A percentile compares a stretch with the other conserved stretches of the same genome.
phyloP scores from a whole-genome alignment of 768 basidiomycete species.

The Leccinum pellstonianum region DNA sequence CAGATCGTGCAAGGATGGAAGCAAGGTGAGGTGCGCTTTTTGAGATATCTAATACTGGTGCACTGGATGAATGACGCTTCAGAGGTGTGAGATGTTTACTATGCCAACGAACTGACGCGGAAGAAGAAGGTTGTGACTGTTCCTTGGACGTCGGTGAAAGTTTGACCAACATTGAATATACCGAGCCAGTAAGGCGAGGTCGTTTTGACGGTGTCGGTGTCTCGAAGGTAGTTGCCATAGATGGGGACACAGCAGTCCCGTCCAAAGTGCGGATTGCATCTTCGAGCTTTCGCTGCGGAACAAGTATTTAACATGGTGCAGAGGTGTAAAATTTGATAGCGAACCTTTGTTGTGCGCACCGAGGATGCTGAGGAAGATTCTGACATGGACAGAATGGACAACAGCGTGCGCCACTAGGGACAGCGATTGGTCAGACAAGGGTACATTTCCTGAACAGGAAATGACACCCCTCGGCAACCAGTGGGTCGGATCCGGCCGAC shows the following conservation, averaged over 20 bases:
- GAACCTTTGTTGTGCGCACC: constrained; percentile 46
- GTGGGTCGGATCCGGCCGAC: no score
- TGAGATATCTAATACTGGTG: constrained; percentile 34
- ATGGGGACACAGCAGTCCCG: constrained; percentile 49
- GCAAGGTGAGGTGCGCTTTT: constrained; percentile 69
- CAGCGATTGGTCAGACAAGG: neutral
- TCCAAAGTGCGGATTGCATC: constrained; percentile 77
- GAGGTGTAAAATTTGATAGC: neutral
- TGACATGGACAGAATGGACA: neutral
- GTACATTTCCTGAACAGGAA: neutral
- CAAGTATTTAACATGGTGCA: neutral
- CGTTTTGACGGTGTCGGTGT: constrained; percentile 49
- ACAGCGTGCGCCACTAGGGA: neutral
- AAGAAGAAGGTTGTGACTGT: constrained; percentile 31
- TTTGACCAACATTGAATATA: constrained; percentile 79
- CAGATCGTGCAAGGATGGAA: constrained; percentile 68
- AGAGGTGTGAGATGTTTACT: constrained; percentile 1
- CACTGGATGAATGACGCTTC: constrained; percentile 1
- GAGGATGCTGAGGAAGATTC: constrained; percentile 23
- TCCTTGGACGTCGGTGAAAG: constrained; percentile 65
- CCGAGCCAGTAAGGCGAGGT: constrained; percentile 51
- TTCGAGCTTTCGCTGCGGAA: constrained; percentile 68
- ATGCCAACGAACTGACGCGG: constrained; percentile 13
- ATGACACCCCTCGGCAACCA: neutral
- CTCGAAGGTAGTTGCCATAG: constrained; percentile 27